Conservation (phyloP, 352 stramenopile species). For the Phytopythium boreale region DNA sequence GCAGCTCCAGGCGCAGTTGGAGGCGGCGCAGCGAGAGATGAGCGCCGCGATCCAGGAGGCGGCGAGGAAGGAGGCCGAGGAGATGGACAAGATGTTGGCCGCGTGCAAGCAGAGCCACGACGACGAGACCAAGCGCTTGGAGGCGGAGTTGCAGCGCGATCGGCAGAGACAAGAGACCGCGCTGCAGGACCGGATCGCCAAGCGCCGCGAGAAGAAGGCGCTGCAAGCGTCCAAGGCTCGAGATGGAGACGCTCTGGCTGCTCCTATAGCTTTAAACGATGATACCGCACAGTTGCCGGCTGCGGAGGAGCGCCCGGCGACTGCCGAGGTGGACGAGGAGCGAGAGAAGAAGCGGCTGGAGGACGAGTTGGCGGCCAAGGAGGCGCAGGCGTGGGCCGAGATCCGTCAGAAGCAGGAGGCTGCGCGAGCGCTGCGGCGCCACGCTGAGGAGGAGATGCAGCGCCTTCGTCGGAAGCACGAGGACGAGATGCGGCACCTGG, state of each 20-base stretch:
- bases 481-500: conserved; percentile 41
- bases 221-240: conserved; percentile 9
- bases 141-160: conserved; percentile 27
- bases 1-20: conserved; percentile 13
- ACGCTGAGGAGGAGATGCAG: conserved; percentile 49
- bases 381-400: conserved; percentile 28
- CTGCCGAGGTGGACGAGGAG: conserved; percentile 17
- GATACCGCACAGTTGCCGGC: neutral
- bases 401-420: conserved; percentile 36
- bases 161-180: conserved; percentile 47
- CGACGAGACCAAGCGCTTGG: conserved; percentile 22
- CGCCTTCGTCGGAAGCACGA: conserved; percentile 60
- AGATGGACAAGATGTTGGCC: conserved; percentile 28
- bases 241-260: neutral
- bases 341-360: conserved; percentile 28
- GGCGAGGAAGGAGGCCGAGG: conserved; percentile 17
- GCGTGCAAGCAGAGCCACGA: conserved; percentile 26
- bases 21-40: conserved; percentile 5
- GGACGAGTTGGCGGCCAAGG: conserved; percentile 32
- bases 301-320: neutral
- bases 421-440: conserved; percentile 33
- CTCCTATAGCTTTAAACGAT: neutral
- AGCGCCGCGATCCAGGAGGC: conserved; percentile 13
- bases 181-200: conserved; percentile 51
- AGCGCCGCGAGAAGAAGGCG: conserved; percentile 38